These are phyloP conservation scores for Acer yangbiense DNA, from an alignment of 345 rosid species.

Conservation along the genomic window DNA sequence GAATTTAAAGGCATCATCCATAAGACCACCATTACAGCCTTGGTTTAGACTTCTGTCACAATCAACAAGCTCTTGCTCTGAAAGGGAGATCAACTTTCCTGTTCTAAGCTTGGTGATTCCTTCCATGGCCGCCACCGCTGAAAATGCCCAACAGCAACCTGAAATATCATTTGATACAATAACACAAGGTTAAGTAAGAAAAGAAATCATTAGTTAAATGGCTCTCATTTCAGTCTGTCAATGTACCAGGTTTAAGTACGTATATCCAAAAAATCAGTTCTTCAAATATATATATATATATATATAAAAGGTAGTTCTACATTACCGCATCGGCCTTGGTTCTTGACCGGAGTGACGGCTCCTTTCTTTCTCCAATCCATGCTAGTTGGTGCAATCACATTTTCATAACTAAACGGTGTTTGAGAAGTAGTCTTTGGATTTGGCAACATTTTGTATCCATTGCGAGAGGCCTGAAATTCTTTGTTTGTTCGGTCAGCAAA, in stretches of 20 bases:
- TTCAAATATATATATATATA: no score
- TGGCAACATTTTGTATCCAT: slow-evolving; percentile 12
- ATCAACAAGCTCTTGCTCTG: slow-evolving; percentile 19
- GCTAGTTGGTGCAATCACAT: slow-evolving; percentile 16
- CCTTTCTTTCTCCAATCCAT: slow-evolving; percentile 42
- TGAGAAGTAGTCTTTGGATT: not conserved
- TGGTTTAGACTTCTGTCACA: slow-evolving; percentile 4
- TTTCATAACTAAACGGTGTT: slow-evolving; percentile 7
- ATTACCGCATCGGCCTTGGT: slow-evolving; percentile 40
- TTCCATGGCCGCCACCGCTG: slow-evolving; percentile 14
- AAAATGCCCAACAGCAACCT: slow-evolving; percentile 22
- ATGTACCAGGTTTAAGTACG: no score
- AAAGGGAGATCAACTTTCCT: slow-evolving; percentile 9
- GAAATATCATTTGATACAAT: not conserved
- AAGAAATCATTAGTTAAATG: no score
- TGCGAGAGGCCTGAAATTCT: slow-evolving; percentile 29
- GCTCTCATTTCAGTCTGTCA: no score
- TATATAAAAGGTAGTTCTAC: no score
- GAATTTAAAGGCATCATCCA: slow-evolving; percentile 15
- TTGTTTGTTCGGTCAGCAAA: slow-evolving; percentile 38
- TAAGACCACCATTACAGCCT: slow-evolving; percentile 17
- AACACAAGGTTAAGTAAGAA: not conserved
- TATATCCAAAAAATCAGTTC: no score
- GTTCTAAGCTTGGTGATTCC: slow-evolving; percentile 9
- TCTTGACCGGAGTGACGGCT: slow-evolving; percentile 35